A percentile compares a stretch with the other conserved stretches of the same genome.
phyloP scores from a whole-genome alignment of 352 stramenopile species.

The Phytophthora europaea region DNA sequence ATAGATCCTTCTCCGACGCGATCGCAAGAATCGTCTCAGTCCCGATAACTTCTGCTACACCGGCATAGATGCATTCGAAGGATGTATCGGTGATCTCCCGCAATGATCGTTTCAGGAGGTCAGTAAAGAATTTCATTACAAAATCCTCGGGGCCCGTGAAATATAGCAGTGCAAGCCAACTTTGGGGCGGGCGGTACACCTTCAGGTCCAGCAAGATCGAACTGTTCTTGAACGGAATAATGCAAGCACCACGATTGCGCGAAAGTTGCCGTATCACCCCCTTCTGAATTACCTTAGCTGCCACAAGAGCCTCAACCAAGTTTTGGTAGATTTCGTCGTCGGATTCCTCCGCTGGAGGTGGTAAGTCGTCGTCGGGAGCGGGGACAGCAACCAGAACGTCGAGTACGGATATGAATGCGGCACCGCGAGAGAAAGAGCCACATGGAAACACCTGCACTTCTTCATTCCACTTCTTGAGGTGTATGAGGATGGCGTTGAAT shows the following conservation, averaged over 20 bases:
- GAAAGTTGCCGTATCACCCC: conserved; percentile 45
- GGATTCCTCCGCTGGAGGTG: conserved; percentile 3
- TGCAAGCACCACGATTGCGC: conserved; percentile 53
- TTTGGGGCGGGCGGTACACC: conserved; percentile 61
- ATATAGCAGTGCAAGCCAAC: conserved; percentile 79
- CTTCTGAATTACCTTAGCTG: conserved; percentile 43
- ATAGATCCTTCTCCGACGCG: conserved; percentile 71
- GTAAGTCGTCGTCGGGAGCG: background rate
- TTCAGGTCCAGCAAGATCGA: conserved; percentile 80
- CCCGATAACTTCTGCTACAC: conserved; percentile 42
- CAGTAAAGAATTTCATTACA: conserved; percentile 51
- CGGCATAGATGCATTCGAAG: conserved; percentile 68
- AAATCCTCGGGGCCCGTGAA: conserved; percentile 80
- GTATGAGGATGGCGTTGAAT: conserved; percentile 69
- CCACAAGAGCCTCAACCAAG: conserved; percentile 50
- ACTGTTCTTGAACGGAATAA: conserved; percentile 68
- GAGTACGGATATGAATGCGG: conserved; percentile 75
- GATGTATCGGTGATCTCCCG: conserved; percentile 55
- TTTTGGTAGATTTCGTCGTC: conserved; percentile 34
- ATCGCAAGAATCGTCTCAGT: conserved; percentile 45
- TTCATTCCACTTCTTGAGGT: conserved; percentile 65
- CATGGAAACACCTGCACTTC: conserved; percentile 73
- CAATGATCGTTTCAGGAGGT: conserved; percentile 54
- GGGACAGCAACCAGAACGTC: conserved; percentile 70
- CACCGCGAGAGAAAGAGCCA: conserved; percentile 76